Base-by-base conservation (phyloP, 2,329 filamentous ascomycete species). In the Lasiodiplodia sp. region DNA sequence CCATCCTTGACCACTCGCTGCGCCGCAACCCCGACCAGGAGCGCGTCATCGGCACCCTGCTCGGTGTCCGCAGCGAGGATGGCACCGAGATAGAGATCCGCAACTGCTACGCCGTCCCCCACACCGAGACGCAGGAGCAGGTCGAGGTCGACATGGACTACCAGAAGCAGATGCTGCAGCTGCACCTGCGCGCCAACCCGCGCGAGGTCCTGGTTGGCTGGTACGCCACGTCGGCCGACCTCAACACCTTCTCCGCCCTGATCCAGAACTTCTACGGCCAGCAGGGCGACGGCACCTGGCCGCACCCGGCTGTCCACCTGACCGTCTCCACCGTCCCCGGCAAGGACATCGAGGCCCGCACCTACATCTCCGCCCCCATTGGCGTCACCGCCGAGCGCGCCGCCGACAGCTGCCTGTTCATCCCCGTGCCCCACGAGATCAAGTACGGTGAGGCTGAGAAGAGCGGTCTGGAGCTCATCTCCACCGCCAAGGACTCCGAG, bases 101-200 rank as follows among this genome's bases (percentile, higher is more conserved):
- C 79, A 96, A 93, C 78, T 95, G 93, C 85, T 99, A 99, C 81
- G 96, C 96, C 74, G 97, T 99, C 78, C 94, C 95, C 73, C 96
- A 99, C 86, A 98, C 95, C 74, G 96, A 99, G 85, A 97, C 95
- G 75, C 92, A 94, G 80, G 96, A 99, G 83, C 96, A 99, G 83
- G 96, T 99, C 77, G 96, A 99, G 83, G 96, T 99, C 72, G 96
- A 99, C 80, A 97, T 99, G 87, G 96, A 99, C 83, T 99, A 98
- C 84, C 96, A 99, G 85, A 98, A 98, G 88, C 94, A 95, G 82
- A 99, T 99, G 96, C 90, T 98, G 69, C 91, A 92, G 70, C 86
- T 99, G 75, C 95, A 97, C 80, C 89, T 98, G 74, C 95, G 95
- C 84, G 95, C 94, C 69, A 92, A 94, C 81, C 96, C 96, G 63